Evolutionary conservation across 2,329 filamentous ascomycete genomes (phyloP), one percentile per base, ranked within the genome.

Genomic region (Botrytis aclada): DNA sequence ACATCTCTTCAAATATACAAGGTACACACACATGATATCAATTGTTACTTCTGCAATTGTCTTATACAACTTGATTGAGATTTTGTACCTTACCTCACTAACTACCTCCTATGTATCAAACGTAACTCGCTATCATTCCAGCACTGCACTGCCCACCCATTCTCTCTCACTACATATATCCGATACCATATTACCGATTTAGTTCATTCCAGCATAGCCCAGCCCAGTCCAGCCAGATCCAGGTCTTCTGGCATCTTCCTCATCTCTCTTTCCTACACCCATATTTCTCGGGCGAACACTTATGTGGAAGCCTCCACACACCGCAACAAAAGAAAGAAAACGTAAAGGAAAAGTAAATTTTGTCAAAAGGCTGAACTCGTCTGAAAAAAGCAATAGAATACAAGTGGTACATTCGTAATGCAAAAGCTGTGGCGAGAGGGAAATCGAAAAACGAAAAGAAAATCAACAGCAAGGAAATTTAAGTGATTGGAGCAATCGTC

Each of bases 301-400:
- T 61, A 51, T 3, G 25, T 29, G 4, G n/a, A 29, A 56, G n/a
- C 51, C 51, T 18, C 51, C 7, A 18, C n/a, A n/a, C 43, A 43
- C 43, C 29, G 4, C 32, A 65, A 72, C 60, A 54, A 65, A 64
- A 56, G 61, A 43, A 72, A 43, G 34, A 37, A 22, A 25, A 58
- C 18, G 56, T 7, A 58, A 58, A 58, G 29, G 29, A 58, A 58
- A 58, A 69, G 37, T 29, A 45, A 61, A 64, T 14, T 54, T 9
- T 43, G 37, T 10, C 37, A 32, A 54, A 54, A 67, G 16, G 64
- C 22, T 32, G 22, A 34, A 29, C 61, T 34, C n/a, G 32, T 29
- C 65, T 29, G 39, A 29, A 18, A 43, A 41, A 29, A 67, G 47
- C 70, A 72, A 67, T 60, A 69, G 51, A 72, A 60, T 67, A 72